Base-by-base conservation (phyloP, 257 asterid species). In the Solanum lycopersicoides region DNA sequence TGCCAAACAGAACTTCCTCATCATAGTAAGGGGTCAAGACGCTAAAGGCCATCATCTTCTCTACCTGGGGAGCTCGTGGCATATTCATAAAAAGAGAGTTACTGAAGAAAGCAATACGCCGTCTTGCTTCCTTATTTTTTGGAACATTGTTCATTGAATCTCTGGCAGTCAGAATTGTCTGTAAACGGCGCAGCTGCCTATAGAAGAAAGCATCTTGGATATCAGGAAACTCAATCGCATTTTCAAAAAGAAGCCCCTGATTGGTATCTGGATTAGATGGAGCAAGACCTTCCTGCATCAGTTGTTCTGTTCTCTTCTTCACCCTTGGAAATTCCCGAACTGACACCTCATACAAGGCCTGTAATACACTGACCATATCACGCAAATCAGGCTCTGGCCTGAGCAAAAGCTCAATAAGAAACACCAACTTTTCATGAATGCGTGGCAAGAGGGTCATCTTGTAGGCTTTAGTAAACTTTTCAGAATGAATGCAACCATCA, bases 11-110 rank as follows among this genome's bases (percentile, higher is more conserved):
- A 73, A 96, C 99, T 86, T 96, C 99, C 90, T 96, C 99, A 44
- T 94, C 98, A 63, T 95, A 96, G 93, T 95, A 96, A 82, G 99
- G 99, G 75, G 99, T 96, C 95, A 96, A 91, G 85, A 96, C 98
- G 76, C 98, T 96, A 88, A 96, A 95, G 68, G 99, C 98, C 95
- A 94, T 91, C 98, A 95, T 95, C 89, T 95, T 96, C 93, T 96
- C 99, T 88, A 95, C 96, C 87, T 89, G 93, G 50, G 97, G 98
- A 23, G 99, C 99, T 53, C 96, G 95, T 4, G 99, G 99, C 88
- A 96, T 96, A 93, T 96, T 95, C 98, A 94, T 96, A 89, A 96
- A 96, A n/a, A 96, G 89, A 5, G 99, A 96, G 84, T 96, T 96
- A 87, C 98, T 94, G 83, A 96, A 96, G 94, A 96, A 96, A 84